A percentile compares a stretch with the other conserved stretches of the same genome.
Conservation (phyloP, 257 asterid genomes). For the Linaria vulgaris region DNA sequence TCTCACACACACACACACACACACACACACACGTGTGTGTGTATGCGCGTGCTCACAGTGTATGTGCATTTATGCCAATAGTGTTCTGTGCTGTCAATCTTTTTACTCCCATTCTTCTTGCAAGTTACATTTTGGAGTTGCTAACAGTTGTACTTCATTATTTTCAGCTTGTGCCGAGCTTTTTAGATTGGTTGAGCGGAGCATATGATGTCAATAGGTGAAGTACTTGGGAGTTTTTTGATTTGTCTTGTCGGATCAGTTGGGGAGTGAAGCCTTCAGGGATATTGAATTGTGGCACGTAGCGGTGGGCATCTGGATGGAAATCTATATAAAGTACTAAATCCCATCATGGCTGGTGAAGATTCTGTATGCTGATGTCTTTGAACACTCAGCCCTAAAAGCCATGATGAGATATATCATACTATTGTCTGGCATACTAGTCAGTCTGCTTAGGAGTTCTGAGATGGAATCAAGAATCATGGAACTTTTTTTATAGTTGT, state of each 20-base stretch:
- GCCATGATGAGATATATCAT: constrained; percentile 43
- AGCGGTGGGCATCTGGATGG: constrained; percentile 38
- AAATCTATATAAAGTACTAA: constrained; percentile 33
- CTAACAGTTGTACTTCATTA: not conserved
- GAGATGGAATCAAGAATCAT: constrained; percentile 16
- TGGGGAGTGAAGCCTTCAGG: constrained; percentile 31
- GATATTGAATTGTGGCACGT: constrained; percentile 35
- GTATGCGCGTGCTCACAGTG: not conserved
- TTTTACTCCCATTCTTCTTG: no score
- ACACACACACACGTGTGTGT: not conserved
- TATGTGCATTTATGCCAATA: not conserved
- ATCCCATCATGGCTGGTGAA: constrained; percentile 42
- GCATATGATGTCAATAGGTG: constrained; percentile 58
- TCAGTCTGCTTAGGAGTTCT: constrained; percentile 24
- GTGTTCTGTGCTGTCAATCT: not conserved
- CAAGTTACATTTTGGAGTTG: not conserved
- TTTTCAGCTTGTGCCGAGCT: constrained; percentile 75
- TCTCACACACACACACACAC: constrained; percentile 6
- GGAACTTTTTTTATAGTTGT: constrained; percentile 11
- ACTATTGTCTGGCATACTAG: constrained; percentile 17
- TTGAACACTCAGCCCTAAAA: constrained; percentile 35
- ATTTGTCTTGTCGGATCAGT: constrained; percentile 48
- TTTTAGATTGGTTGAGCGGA: constrained; percentile 56
- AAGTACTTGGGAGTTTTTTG: constrained; percentile 40
- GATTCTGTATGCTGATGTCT: constrained; percentile 31